phyloP scores from a whole-genome alignment of 371 early-diverging fungal species.

The Mucor plumbeus region DNA sequence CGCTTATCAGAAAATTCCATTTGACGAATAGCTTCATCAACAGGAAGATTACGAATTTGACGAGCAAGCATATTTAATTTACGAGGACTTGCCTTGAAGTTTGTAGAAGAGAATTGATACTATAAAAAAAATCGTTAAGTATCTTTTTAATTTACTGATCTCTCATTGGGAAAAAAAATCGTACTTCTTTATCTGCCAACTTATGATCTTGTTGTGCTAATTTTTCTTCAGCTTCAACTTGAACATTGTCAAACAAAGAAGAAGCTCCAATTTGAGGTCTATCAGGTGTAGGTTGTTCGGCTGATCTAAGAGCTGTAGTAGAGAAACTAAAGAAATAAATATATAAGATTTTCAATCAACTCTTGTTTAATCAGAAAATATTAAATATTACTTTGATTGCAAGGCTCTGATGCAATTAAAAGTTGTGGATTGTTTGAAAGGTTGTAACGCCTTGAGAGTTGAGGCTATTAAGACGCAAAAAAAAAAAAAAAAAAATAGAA shows the following conservation, averaged over 20 bases:
- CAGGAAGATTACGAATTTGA: conserved; percentile 77
- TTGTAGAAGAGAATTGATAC: conserved; percentile 72
- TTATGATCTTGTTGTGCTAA: conserved; percentile 46
- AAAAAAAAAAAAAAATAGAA: not conserved
- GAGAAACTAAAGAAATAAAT: conserved; percentile 27
- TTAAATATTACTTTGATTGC: conserved; percentile 20
- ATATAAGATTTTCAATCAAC: not conserved
- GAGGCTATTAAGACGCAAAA: conserved; percentile 13
- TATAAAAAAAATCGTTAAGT: conserved; percentile 30
- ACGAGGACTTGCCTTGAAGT: conserved; percentile 78
- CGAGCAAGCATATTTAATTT: conserved; percentile 88
- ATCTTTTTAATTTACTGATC: conserved; percentile 40
- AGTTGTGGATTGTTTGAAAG: conserved; percentile 23
- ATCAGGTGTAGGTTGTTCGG: conserved; percentile 33
- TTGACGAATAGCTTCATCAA: conserved; percentile 86
- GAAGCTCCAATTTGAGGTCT: conserved; percentile 63
- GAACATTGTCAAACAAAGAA: conserved; percentile 60
- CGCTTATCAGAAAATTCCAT: conserved; percentile 87
- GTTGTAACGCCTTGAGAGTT: conserved; percentile 25
- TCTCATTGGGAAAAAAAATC: not conserved
- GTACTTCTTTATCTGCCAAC: conserved; percentile 52
- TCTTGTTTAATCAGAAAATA: too few species aligned
- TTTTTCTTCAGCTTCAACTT: conserved; percentile 46
- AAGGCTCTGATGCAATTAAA: conserved; percentile 19
- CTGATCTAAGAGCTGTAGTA: conserved; percentile 26